phyloP scores from a whole-genome alignment of 2,329 filamentous ascomycete genomes.

The Exophiala dermatitidis region DNA sequence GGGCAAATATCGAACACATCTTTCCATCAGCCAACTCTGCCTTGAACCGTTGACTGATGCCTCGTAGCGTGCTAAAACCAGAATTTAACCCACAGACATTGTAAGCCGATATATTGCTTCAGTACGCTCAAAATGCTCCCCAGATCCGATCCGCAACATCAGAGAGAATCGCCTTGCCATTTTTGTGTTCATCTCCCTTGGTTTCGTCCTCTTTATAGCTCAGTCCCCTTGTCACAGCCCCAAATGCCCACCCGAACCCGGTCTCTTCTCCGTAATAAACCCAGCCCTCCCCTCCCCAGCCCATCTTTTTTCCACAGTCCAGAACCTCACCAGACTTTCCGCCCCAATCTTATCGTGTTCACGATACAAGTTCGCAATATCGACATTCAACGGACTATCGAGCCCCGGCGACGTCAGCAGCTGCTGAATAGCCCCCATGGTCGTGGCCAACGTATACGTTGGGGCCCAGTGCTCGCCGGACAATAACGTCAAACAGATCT shows the following conservation, averaged over 20 bases:
- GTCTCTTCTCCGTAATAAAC: slow-evolving; percentile 23
- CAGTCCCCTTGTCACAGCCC: neutral
- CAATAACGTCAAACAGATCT: slow-evolving; percentile 89
- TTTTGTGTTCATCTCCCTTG: too few relatives aligned
- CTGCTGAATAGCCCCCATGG: slow-evolving; percentile 42
- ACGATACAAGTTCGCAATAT: slow-evolving; percentile 41
- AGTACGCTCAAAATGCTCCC: too few relatives aligned
- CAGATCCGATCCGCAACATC: too few relatives aligned
- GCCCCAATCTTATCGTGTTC: slow-evolving; percentile 40
- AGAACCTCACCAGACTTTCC: slow-evolving; percentile 43
- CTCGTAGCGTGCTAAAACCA: too few relatives aligned
- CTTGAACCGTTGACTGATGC: too few relatives aligned
- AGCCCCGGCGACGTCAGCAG: slow-evolving; percentile 40
- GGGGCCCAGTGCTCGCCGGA: slow-evolving; percentile 69
- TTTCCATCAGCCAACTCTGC: too few relatives aligned
- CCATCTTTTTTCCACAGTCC: slow-evolving; percentile 43
- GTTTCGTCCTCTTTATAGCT: neutral
- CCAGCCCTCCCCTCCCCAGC: slow-evolving; percentile 30
- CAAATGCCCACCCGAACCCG: slow-evolving; percentile 24
- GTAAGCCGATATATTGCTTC: too few relatives aligned
- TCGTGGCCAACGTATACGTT: slow-evolving; percentile 64
- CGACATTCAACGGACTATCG: slow-evolving; percentile 44
- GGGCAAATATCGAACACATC: too few relatives aligned
- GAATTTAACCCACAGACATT: too few relatives aligned
- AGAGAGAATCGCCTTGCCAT: too few relatives aligned